Evolutionary conservation across 2,329 filamentous ascomycete genomes (phyloP).

Genomic region (Pseudofabraea citricarpa): DNA sequence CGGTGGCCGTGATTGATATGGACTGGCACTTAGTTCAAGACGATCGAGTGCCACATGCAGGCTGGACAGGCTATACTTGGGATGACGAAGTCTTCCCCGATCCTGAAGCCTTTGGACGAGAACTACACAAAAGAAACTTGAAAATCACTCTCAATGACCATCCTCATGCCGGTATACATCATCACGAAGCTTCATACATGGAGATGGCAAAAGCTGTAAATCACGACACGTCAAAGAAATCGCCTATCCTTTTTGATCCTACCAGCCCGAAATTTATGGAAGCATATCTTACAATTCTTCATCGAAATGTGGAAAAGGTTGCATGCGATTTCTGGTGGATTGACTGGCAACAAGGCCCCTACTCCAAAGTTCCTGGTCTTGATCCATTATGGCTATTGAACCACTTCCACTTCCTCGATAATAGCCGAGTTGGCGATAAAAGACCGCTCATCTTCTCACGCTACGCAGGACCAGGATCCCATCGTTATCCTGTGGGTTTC

Average conservation of each 20-base stretch:
- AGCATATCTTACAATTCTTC: slow-evolving; percentile 53
- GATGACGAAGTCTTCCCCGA: slow-evolving; percentile 53
- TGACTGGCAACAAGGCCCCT: slow-evolving; percentile 60
- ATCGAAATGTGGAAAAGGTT: slow-evolving; percentile 48
- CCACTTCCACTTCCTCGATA: slow-evolving; percentile 58
- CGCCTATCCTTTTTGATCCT: slow-evolving; percentile 52
- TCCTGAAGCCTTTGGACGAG: slow-evolving; percentile 44
- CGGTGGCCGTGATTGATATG: slow-evolving; percentile 60
- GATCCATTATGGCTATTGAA: slow-evolving; percentile 63
- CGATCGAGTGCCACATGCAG: slow-evolving; percentile 35
- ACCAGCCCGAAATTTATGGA: slow-evolving; percentile 49
- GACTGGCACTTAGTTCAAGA: slow-evolving; percentile 58
- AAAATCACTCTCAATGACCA: slow-evolving; percentile 57
- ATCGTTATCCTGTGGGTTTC: slow-evolving; percentile 61
- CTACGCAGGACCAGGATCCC: slow-evolving; percentile 57
- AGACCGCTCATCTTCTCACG: slow-evolving; percentile 56
- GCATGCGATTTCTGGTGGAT: slow-evolving; percentile 64
- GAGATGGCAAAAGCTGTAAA: slow-evolving; percentile 47
- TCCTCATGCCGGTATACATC: slow-evolving; percentile 52
- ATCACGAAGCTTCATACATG: slow-evolving; percentile 51
- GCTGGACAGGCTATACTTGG: slow-evolving; percentile 61
- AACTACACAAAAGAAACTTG: slow-evolving; percentile 46
- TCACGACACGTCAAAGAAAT: slow-evolving; percentile 43
- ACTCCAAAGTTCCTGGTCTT: slow-evolving; percentile 49
- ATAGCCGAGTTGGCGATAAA: slow-evolving; percentile 33